Evolutionary conservation across 345 rosid genomes (phyloP).

Genomic region (Camelina laxa): DNA sequence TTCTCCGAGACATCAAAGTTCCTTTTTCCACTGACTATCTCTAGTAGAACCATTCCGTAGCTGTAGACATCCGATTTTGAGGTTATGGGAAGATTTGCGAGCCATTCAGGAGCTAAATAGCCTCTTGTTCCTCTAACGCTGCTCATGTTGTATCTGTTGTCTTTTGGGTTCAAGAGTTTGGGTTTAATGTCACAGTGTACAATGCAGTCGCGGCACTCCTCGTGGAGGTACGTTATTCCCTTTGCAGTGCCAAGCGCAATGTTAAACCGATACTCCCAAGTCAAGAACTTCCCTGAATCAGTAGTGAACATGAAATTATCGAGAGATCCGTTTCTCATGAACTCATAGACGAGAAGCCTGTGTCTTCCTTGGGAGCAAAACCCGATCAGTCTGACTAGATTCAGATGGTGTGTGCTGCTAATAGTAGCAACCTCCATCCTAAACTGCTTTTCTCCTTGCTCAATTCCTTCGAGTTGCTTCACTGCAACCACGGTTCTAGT

Average conservation of each 20-base stretch:
- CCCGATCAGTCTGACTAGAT: constrained; percentile 65
- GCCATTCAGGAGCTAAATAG: constrained; percentile 69
- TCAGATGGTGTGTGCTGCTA: constrained; percentile 72
- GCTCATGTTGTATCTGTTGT: constrained; percentile 51
- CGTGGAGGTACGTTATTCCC: constrained; percentile 71
- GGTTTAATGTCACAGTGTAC: constrained; percentile 67
- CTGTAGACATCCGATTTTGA: constrained; percentile 70
- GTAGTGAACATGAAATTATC: constrained; percentile 57
- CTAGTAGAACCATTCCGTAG: constrained; percentile 68
- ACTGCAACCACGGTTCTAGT: constrained; percentile 58
- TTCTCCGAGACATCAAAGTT: constrained; percentile 55
- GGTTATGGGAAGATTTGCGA: constrained; percentile 59
- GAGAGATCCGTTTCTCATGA: constrained; percentile 67
- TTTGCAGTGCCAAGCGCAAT: constrained; percentile 64
- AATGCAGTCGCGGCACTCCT: constrained; percentile 67
- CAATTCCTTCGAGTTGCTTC: constrained; percentile 65
- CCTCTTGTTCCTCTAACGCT: constrained; percentile 70
- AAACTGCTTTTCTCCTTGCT: constrained; percentile 69
- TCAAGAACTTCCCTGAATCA: constrained; percentile 47
- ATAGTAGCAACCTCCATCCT: constrained; percentile 75
- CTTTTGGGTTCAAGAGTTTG: constrained; percentile 59
- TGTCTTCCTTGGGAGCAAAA: constrained; percentile 69
- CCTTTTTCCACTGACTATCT: constrained; percentile 60
- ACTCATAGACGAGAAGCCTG: constrained; percentile 69
- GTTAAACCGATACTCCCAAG: constrained; percentile 61